Evolutionary conservation across 768 basidiomycete genomes (phyloP).

Genomic region (Filobasidium floriforme): DNA sequence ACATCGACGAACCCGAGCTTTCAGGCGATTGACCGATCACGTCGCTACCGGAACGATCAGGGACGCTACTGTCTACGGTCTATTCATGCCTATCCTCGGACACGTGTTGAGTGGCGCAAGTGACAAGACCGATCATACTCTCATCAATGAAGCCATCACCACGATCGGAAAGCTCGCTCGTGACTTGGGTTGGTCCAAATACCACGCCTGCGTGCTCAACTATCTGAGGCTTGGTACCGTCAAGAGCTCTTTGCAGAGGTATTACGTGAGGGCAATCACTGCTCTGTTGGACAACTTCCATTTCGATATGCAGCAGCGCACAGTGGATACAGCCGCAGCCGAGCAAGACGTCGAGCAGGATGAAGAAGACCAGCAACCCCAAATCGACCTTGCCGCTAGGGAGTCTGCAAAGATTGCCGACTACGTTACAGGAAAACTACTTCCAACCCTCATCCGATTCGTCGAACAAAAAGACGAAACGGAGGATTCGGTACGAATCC

Average conservation of each 20-base stretch:
- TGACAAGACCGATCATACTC: slow-evolving; percentile 61
- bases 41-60: slow-evolving; percentile 60
- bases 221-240: slow-evolving; percentile 58
- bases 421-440: slow-evolving; percentile 63
- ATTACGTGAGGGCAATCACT: slow-evolving; percentile 77
- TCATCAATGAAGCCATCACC: slow-evolving; percentile 80
- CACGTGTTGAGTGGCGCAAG: slow-evolving; percentile 63
- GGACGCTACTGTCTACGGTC: slow-evolving; percentile 63
- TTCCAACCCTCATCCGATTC: slow-evolving; percentile 71
- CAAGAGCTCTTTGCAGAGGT: slow-evolving; percentile 66
- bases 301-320: slow-evolving; percentile 65
- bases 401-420: slow-evolving; percentile 54
- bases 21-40: slow-evolving; percentile 72
- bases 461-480: slow-evolving; percentile 74
- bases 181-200: slow-evolving; percentile 73
- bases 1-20: slow-evolving; percentile 77
- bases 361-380: slow-evolving; percentile 21
- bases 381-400: slow-evolving; percentile 8
- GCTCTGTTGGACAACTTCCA: slow-evolving; percentile 82
- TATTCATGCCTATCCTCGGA: slow-evolving; percentile 78
- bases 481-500: slow-evolving; percentile 79
- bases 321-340: slow-evolving; percentile 10
- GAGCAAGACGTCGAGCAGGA: slow-evolving; percentile 39
- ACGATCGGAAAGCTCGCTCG: slow-evolving; percentile 70
- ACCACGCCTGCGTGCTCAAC: slow-evolving; percentile 68